Evolutionary conservation across 2,329 filamentous ascomycete genomes (phyloP).

Genomic region (Coniella lustricola): DNA sequence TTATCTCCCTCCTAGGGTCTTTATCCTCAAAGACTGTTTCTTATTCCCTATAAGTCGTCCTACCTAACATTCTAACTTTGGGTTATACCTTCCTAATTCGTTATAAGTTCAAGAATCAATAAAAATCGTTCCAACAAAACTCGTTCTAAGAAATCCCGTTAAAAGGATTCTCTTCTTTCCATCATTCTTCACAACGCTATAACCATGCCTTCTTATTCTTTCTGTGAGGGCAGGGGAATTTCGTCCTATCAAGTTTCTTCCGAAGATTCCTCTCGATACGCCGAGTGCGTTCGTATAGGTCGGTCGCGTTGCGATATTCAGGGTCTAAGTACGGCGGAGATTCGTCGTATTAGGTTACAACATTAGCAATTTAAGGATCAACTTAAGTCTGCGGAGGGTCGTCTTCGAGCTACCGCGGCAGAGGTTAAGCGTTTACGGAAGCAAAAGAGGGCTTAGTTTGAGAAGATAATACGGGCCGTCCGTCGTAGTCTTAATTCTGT

Average conservation of each 20-base stretch:
- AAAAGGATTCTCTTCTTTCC: not conserved
- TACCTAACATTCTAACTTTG: too few species aligned
- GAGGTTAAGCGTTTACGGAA: not conserved
- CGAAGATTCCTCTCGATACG: not conserved
- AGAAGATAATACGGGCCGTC: too few species aligned
- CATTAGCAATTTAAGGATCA: not conserved
- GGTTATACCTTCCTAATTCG: too few species aligned
- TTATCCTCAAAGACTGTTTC: too few species aligned
- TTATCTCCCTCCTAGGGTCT: too few species aligned
- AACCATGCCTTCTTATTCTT: not conserved
- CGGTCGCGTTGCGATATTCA: not conserved
- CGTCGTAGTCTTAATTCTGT: too few species aligned
- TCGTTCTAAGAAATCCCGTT: not conserved
- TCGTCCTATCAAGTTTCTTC: not conserved
- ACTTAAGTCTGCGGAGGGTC: too few species aligned
- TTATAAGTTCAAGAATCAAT: not conserved
- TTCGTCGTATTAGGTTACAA: not conserved
- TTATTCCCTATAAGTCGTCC: too few species aligned
- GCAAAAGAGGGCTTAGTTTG: not conserved
- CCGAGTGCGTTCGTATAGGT: not conserved
- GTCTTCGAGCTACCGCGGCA: not conserved
- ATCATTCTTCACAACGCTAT: not conserved
- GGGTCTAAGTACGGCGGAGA: not conserved
- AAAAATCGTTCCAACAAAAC: not conserved
- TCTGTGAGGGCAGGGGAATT: not conserved